Evolutionary conservation across 805 yeast species (phyloP).

Genomic region (Zygoascus biomembranicola): DNA sequence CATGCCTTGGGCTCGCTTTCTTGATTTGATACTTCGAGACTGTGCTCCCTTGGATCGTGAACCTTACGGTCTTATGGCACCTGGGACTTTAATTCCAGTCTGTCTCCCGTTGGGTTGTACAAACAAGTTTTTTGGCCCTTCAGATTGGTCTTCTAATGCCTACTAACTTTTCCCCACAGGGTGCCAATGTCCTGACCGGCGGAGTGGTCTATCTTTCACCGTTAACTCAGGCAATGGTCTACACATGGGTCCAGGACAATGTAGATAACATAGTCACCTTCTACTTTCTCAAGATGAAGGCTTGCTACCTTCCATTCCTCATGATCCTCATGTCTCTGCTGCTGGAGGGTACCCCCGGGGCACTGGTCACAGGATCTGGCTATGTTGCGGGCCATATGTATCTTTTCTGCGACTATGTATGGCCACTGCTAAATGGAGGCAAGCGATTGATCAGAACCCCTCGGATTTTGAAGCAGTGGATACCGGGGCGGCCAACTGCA

Average conservation of each 20-base stretch:
- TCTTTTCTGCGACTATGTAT: slow-evolving; percentile 22
- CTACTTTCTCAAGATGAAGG: slow-evolving; percentile 24
- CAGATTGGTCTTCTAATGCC: neutral
- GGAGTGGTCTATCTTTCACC: slow-evolving; percentile 21
- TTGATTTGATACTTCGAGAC: slow-evolving; percentile 20
- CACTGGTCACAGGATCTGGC: slow-evolving; percentile 24
- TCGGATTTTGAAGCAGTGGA: slow-evolving; percentile 1
- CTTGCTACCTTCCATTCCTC: slow-evolving; percentile 27
- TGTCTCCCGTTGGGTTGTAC: slow-evolving; percentile 5
- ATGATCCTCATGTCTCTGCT: slow-evolving; percentile 23
- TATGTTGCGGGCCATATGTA: slow-evolving; percentile 27
- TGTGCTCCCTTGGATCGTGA: slow-evolving; percentile 17
- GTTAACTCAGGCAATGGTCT: slow-evolving; percentile 27
- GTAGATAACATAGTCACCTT: slow-evolving; percentile 23
- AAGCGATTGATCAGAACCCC: slow-evolving; percentile 4
- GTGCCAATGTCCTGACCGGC: slow-evolving; percentile 11
- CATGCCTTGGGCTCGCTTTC: slow-evolving; percentile 16
- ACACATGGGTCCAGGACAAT: slow-evolving; percentile 32
- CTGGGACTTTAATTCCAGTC: neutral
- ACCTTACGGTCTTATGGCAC: slow-evolving; percentile 1
- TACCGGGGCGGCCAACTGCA: neutral
- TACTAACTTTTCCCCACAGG: slow-evolving; percentile 7
- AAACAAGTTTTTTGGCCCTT: neutral
- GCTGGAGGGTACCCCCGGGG: slow-evolving; percentile 21
- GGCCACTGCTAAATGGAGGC: slow-evolving; percentile 24